Conservation (phyloP, 2,329 filamentous ascomycete species). For the Teratosphaeriaceae sp. region DNA sequence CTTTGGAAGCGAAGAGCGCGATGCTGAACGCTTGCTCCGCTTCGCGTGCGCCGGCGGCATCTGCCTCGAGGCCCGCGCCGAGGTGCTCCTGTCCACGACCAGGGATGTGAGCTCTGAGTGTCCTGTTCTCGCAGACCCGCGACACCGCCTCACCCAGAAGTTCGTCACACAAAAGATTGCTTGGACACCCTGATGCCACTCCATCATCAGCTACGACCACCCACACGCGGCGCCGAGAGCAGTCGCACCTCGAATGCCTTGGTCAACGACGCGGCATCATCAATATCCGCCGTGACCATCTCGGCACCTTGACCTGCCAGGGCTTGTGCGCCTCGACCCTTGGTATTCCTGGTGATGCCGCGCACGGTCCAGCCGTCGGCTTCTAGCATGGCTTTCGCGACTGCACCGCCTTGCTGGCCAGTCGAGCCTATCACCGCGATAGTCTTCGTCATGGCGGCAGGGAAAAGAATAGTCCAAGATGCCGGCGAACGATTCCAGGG, state of each 20-base stretch:
- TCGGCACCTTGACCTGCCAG: constrained; percentile 5
- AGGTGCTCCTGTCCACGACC: too few species aligned
- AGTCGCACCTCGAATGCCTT: constrained; percentile 6
- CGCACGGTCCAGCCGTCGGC: constrained; percentile 7
- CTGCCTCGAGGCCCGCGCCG: not conserved
- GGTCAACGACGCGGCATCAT: constrained; percentile 4
- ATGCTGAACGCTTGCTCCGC: constrained; percentile 8
- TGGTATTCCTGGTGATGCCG: constrained; percentile 5
- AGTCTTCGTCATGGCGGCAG: constrained; percentile 5
- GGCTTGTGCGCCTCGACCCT: constrained; percentile 1
- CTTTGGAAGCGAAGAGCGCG: constrained; percentile 6
- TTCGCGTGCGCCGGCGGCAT: constrained; percentile 5
- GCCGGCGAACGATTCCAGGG: too few species aligned
- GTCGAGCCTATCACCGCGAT: constrained; percentile 8
- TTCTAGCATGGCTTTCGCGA: constrained; percentile 3
- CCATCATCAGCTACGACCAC: not conserved
- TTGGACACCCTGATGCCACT: not conserved
- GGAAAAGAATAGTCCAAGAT: too few species aligned
- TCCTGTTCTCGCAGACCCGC: constrained; percentile 3
- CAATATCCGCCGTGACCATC: constrained; percentile 8
- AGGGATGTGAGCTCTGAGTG: too few species aligned
- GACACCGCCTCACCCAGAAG: too few species aligned
- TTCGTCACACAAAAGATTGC: constrained; percentile 7
- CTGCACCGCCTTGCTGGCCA: constrained; percentile 8
- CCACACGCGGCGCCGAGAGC: not conserved